Conservation (phyloP, 306 rosid species). For the Corylus heterophylla region DNA sequence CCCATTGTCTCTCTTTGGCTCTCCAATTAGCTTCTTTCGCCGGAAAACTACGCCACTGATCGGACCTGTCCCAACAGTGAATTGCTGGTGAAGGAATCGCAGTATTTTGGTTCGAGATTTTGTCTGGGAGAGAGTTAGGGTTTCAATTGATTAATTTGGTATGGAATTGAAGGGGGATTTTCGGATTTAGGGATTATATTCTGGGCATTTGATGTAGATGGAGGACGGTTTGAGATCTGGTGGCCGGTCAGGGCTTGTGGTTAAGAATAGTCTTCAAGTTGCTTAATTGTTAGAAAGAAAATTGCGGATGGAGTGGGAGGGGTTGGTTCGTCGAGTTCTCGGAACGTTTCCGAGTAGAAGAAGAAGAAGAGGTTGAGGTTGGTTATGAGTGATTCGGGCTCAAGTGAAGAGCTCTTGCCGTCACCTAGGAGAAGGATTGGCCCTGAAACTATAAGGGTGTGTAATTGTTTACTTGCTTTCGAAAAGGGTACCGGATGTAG, state of each 20-base stretch:
- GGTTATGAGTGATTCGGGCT: slow-evolving; percentile 68
- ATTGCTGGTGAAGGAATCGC: slow-evolving; percentile 28
- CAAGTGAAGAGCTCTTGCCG: slow-evolving; percentile 62
- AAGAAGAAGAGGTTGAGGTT: slow-evolving; percentile 61
- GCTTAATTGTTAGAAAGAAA: slow-evolving; percentile 75
- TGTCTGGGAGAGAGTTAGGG: slow-evolving; percentile 41
- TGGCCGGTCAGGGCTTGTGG: slow-evolving; percentile 63
- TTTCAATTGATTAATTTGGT: slow-evolving; percentile 32
- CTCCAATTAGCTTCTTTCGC: slow-evolving; percentile 36
- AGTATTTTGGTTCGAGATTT: slow-evolving; percentile 25
- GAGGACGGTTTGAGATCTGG: slow-evolving; percentile 67
- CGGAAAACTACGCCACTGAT: slow-evolving; percentile 37
- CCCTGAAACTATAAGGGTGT: slow-evolving; percentile 65
- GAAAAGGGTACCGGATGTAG: slow-evolving; percentile 33
- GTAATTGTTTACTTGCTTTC: slow-evolving; percentile 56
- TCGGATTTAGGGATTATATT: slow-evolving; percentile 34
- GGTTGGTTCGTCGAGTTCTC: slow-evolving; percentile 49
- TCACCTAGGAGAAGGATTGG: slow-evolving; percentile 63
- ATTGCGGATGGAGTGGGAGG: slow-evolving; percentile 48
- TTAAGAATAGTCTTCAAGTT: slow-evolving; percentile 80
- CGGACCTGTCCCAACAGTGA: slow-evolving; percentile 20
- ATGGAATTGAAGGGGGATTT: slow-evolving; percentile 33
- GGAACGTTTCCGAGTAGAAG: slow-evolving; percentile 47
- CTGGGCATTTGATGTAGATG: slow-evolving; percentile 55
- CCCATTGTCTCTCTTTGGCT: slow-evolving; percentile 3